Evolutionary conservation across 306 rosid genomes (phyloP), one percentile per base, ranked within the genome.

Genomic region (Prunus padus): DNA sequence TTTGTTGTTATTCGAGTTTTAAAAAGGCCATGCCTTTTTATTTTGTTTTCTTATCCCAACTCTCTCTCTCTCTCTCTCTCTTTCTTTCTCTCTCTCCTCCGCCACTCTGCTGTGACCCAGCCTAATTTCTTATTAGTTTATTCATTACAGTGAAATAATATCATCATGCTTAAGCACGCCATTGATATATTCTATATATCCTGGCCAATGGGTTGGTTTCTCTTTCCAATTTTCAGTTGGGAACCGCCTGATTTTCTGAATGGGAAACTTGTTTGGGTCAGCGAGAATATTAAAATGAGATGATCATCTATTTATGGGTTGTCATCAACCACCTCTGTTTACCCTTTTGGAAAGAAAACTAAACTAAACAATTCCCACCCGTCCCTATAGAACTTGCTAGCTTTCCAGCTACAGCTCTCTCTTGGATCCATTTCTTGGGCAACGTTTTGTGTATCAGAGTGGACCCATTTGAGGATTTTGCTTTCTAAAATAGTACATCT

Each of bases 381-480:
- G n/a, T 22, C 68, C n/a, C 57, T 3, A 8, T 40, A 40, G 11
- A 33, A 19, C 18, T 19, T 64, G 44, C 18, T 62, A 62, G 67
- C 25, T 64, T 33, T 60, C 28, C 26, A 8, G 54, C 44, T 72
- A 40, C 75, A 62, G 4, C 45, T 12, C 63, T 23, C 63, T 22
- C 40, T 68, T 69, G 60, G 72, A 80, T 76, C 80, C 73, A 52
- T 70, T 55, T 73, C 45, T 30, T 30, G 52, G 59, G 47, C 42
- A 37, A 37, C 42, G 65, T 44, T 64, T 15, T 33, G 31, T 52
- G 28, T 54, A 33, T 52, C 5, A 20, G 49, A 37, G 78, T 31
- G 73, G 71, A 79, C 74, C 78, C 78, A 16, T 25, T 42, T 50
- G 56, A 45, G 22, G 47, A 15, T 28, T 66, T 57, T 44, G 68